Base-by-base conservation (phyloP, 192 early-diverging fungal genomes). In the Mortierella alpina region DNA sequence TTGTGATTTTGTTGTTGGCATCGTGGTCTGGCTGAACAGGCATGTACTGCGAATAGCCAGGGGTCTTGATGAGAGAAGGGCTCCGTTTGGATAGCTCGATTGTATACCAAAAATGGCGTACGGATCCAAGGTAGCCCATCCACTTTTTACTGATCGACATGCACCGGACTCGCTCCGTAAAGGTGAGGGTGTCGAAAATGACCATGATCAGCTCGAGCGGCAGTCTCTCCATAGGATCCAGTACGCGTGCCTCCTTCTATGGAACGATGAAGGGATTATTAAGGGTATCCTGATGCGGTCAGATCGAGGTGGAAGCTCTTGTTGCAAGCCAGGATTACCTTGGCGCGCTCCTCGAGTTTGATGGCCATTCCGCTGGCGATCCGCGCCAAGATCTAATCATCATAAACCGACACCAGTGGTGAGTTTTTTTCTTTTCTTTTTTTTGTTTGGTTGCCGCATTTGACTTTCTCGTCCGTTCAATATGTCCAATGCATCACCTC, bases 181-280 rank as follows among this genome's bases (percentile, higher is more conserved):
- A 79, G 1, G 57, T 72, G n/a, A 79, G 56, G 15, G 42, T 54
- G 9, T 46, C 69, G 44, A 79, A 79, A 1, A 79, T 48, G 14
- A 57, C 47, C 58, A 67, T 58, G 8, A 79, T 51, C 59, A 79
- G 47, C 41, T 79, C 76, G n/a, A 66, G 67, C 0, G 76, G 76
- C 5, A 79, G 59, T 22, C 69, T 70, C 2, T 79, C 76, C 63
- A 79, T 67, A 2, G 76, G 76, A 53, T 79, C 76, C 44, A 79
- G 23, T 3, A 79, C 45, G 13, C 47, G 63, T 1, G 76, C 64
- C 52, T 72, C 75, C 48, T 45, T 70, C 67, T 78, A 60, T 20
- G 18, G 5, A 56, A 22, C 22, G 23, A 48, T 13, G 45, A 6
- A 14, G 11, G 46, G 15, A 11, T 11, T 1, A 23, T 58, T 58